A percentile compares a stretch with the other conserved stretches of the same genome.
Conservation (phyloP, 2,329 filamentous ascomycete genomes). For the Hymenotorrendiella dingleyae region DNA sequence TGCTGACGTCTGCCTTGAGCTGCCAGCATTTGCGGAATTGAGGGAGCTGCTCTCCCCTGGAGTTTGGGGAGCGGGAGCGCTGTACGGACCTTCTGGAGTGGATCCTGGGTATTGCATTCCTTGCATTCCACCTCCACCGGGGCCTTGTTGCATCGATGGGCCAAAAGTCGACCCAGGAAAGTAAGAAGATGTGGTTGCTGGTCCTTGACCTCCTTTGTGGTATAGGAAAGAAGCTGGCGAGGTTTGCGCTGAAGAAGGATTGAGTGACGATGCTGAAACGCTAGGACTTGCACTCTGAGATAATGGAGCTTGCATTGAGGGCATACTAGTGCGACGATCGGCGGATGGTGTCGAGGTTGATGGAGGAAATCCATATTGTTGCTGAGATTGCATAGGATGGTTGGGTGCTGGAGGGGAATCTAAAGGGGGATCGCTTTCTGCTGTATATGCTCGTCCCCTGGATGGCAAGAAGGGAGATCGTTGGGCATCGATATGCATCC, state of each 20-base stretch:
- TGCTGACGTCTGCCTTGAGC: slow-evolving; percentile 28
- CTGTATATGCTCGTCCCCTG: slow-evolving; percentile 35
- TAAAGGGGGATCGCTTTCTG: slow-evolving; percentile 36
- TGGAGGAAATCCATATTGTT: slow-evolving; percentile 33
- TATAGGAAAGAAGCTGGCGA: slow-evolving; percentile 30
- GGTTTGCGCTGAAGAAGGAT: slow-evolving; percentile 35
- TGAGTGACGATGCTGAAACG: slow-evolving; percentile 43
- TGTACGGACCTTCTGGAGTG: slow-evolving; percentile 33
- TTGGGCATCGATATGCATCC: slow-evolving; percentile 42
- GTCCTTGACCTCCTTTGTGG: slow-evolving; percentile 21
- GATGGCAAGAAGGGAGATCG: slow-evolving; percentile 41
- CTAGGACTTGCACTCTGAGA: slow-evolving; percentile 39
- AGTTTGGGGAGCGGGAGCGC: slow-evolving; percentile 24
- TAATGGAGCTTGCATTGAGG: slow-evolving; percentile 31
- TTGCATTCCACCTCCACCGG: slow-evolving; percentile 19
- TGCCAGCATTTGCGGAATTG: slow-evolving; percentile 25
- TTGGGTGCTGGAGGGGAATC: slow-evolving; percentile 40
- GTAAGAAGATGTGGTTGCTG: slow-evolving; percentile 21
- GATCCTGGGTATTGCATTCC: slow-evolving; percentile 26
- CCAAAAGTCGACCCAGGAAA: slow-evolving; percentile 27
- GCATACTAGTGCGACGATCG: slow-evolving; percentile 28
- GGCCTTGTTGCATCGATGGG: slow-evolving; percentile 20
- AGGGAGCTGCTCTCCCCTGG: slow-evolving; percentile 20
- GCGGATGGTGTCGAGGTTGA: slow-evolving; percentile 33
- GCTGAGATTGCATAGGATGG: slow-evolving; percentile 16